Conservation (phyloP, 2,329 filamentous ascomycete genomes). For the Acrocalymma vagum region DNA sequence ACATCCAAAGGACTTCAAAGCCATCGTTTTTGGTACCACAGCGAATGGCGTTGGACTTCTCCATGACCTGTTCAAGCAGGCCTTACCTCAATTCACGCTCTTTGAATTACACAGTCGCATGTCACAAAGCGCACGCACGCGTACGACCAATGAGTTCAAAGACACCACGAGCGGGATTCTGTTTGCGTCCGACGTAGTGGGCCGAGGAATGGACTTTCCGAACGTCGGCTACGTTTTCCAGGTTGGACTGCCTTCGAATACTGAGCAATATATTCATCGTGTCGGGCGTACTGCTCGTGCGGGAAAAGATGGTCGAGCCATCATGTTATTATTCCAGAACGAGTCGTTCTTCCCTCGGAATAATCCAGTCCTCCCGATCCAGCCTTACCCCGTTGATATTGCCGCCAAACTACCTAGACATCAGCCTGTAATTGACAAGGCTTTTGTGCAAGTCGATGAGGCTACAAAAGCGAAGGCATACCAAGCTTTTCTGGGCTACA, state of each 20-base stretch:
- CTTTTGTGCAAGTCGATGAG: constrained; percentile 50
- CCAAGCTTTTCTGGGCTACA: constrained; percentile 57
- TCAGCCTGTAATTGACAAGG: constrained; percentile 39
- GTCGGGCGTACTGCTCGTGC: constrained; percentile 53
- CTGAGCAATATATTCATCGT: constrained; percentile 57
- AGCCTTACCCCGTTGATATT: constrained; percentile 57
- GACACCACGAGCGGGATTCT: constrained; percentile 57
- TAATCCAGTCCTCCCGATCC: constrained; percentile 60
- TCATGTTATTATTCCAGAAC: constrained; percentile 61
- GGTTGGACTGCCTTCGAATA: constrained; percentile 58
- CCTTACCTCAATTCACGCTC: constrained; percentile 44
- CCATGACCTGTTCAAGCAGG: constrained; percentile 47
- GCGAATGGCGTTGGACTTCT: constrained; percentile 56
- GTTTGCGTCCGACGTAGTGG: constrained; percentile 59
- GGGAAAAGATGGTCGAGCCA: constrained; percentile 59
- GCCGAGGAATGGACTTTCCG: constrained; percentile 61
- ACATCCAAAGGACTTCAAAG: constrained; percentile 52
- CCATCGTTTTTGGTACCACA: constrained; percentile 57
- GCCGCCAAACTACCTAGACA: constrained; percentile 42
- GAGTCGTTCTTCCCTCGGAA: constrained; percentile 61
- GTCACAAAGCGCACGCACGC: constrained; percentile 51
- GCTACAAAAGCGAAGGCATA: constrained; percentile 54
- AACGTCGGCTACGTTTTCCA: constrained; percentile 60
- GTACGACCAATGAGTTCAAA: constrained; percentile 56
- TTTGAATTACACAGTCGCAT: constrained; percentile 56